A percentile compares a stretch with the other conserved stretches of the same genome.
These are phyloP conservation scores for Colletotrichum somersetense DNA, from an alignment of 2,329 filamentous ascomycete genomes.

Conservation along the genomic window DNA sequence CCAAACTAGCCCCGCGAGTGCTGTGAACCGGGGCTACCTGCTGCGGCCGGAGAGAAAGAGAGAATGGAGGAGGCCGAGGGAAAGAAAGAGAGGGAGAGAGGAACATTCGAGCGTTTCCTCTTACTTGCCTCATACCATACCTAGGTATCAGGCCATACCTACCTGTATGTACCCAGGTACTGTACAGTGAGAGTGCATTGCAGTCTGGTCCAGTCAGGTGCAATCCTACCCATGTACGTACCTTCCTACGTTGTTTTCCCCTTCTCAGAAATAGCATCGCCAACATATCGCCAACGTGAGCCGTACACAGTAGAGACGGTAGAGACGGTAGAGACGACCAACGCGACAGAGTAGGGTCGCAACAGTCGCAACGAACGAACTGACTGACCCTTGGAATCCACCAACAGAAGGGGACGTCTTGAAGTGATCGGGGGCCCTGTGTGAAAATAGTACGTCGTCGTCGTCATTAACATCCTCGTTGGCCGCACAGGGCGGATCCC, in stretches of 20 bases:
- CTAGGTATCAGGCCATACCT: no score
- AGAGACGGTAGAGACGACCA: no score
- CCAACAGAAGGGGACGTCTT: neutral
- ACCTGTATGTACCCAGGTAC: no score
- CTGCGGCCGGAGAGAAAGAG: neutral
- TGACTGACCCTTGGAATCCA: neutral
- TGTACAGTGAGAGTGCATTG: neutral
- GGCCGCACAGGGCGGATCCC: slow-evolving; percentile 25
- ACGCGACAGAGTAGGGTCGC: no score
- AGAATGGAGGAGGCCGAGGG: neutral
- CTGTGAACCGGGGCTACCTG: neutral
- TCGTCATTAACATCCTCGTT: neutral
- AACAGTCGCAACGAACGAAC: neutral
- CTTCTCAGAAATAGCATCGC: neutral
- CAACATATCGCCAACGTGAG: no score
- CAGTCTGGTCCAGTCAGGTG: neutral
- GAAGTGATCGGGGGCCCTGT: neutral
- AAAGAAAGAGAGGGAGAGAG: neutral
- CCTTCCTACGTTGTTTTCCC: no score
- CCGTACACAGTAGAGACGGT: no score
- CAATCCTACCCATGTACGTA: no score
- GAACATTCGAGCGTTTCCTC: slow-evolving; percentile 11
- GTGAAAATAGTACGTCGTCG: neutral
- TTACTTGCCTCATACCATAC: neutral
- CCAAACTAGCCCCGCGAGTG: slow-evolving; percentile 24